These are phyloP conservation scores for Botryotinia convoluta DNA, from an alignment of 2,329 filamentous ascomycete genomes.

Conservation along the genomic window DNA sequence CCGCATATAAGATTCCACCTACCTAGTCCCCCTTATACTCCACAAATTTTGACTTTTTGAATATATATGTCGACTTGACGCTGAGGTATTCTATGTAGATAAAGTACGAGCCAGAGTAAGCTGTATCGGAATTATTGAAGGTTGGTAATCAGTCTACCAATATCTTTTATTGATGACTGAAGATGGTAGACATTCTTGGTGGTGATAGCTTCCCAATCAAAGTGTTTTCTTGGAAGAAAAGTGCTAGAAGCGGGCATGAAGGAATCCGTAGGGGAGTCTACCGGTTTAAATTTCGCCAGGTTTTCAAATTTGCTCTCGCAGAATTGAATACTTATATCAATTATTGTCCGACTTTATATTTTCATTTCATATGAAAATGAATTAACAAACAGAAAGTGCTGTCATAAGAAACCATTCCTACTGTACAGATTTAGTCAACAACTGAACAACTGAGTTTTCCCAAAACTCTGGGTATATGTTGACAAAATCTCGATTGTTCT, in stretches of 20 bases:
- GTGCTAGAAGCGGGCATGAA: not conserved
- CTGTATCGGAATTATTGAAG: not conserved
- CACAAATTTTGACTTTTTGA: not conserved
- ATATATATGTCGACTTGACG: not conserved
- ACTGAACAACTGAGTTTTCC: not conserved
- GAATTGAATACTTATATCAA: not conserved
- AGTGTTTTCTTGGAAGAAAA: not conserved
- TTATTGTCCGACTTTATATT: not conserved
- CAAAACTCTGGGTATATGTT: not conserved
- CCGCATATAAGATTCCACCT: not conserved
- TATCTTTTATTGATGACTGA: not conserved
- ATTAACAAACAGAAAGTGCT: not conserved
- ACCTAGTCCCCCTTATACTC: not conserved
- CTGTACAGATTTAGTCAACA: not conserved
- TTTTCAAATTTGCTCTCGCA: not conserved
- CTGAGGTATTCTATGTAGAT: not conserved
- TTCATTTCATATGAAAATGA: not conserved
- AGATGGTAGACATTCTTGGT: not conserved
- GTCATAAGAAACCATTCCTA: not conserved
- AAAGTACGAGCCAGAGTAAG: not conserved
- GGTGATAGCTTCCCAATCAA: not conserved
- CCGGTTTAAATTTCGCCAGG: not conserved
- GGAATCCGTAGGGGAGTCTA: not conserved
- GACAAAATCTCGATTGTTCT: accelerated
- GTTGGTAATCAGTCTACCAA: not conserved